Evolutionary conservation across 495 filamentous ascomycete species (phyloP).

Genomic region (Podospora didyma): DNA sequence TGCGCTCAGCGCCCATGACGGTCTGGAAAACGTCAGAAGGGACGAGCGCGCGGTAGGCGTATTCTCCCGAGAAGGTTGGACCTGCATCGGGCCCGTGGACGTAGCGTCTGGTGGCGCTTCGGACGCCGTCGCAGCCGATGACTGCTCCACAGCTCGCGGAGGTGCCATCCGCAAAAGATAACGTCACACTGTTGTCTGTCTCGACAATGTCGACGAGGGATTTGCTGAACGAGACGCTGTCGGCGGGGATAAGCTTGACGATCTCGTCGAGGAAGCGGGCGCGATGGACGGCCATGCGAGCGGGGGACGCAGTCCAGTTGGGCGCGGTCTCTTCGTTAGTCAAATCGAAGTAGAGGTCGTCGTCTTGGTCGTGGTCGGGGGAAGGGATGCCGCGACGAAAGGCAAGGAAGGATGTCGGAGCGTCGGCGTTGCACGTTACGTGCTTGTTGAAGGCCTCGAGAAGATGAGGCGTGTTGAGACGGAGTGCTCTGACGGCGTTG

Average conservation of each 20-base stretch:
- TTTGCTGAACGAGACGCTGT: conserved; percentile 14
- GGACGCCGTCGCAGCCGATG: conserved; percentile 37
- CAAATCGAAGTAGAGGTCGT: conserved; percentile 16
- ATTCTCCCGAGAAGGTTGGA: conserved; percentile 12
- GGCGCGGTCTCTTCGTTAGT: conserved; percentile 22
- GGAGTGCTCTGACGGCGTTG: conserved; percentile 52
- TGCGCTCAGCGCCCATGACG: neutral
- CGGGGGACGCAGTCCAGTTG: conserved; percentile 6
- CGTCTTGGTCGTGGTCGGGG: too few relatives aligned
- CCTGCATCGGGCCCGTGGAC: conserved; percentile 17
- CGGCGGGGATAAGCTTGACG: conserved; percentile 9
- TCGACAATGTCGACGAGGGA: conserved; percentile 7
- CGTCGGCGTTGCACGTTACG: conserved; percentile 24
- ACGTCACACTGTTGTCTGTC: neutral
- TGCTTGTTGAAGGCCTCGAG: conserved; percentile 27
- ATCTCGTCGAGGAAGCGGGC: conserved; percentile 21
- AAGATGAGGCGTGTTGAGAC: conserved; percentile 42
- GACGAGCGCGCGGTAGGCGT: too few relatives aligned
- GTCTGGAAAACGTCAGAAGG: too few relatives aligned
- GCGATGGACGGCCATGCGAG: conserved; percentile 20
- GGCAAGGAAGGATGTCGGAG: neutral
- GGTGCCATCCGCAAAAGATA: too few relatives aligned
- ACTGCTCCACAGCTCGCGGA: conserved; percentile 5
- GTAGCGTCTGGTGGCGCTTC: conserved; percentile 19
- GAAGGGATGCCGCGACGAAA: too few relatives aligned